Evolutionary conservation across 345 rosid species (phyloP).

Genomic region (Cochlearia excelsa): DNA sequence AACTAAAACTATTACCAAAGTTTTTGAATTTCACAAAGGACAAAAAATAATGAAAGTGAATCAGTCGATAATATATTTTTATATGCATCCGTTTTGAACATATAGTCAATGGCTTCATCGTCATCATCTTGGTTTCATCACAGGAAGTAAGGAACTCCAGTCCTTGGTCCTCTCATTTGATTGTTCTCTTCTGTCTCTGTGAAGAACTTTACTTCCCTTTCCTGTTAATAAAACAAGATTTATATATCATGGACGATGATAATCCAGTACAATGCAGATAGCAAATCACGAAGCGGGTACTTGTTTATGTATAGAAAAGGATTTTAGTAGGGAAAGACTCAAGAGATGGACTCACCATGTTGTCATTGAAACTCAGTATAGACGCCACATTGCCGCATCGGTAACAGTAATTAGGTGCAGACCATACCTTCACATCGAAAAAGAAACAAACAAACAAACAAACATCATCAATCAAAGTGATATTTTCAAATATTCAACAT

Average conservation of each 20-base stretch:
- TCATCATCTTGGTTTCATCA: constrained; percentile 30
- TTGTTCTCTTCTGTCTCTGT: constrained; percentile 98
- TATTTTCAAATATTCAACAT: neutral
- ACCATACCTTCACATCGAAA: constrained; percentile 75
- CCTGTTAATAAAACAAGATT: constrained; percentile 39
- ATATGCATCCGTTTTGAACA: too few relatives aligned
- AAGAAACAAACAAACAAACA: neutral
- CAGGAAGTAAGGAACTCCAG: constrained; percentile 94
- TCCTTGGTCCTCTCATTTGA: constrained; percentile 99
- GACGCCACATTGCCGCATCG: constrained; percentile 99
- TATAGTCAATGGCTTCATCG: constrained; percentile 29
- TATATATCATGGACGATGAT: too few relatives aligned
- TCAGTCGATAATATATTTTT: too few relatives aligned
- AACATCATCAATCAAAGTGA: constrained; percentile 22
- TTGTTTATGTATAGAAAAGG: neutral
- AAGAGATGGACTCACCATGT: constrained; percentile 61
- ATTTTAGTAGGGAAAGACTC: constrained; percentile 1
- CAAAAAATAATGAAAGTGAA: too few relatives aligned
- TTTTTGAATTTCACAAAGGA: too few relatives aligned
- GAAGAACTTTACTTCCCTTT: constrained; percentile 95
- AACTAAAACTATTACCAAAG: too few relatives aligned
- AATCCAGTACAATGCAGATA: neutral
- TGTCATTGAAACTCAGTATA: constrained; percentile 93
- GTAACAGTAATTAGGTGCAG: constrained; percentile 98
- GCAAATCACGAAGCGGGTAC: constrained; percentile 5